Conservation (phyloP, 108 stramenopile genomes). For the Cyclotella cryptica region DNA sequence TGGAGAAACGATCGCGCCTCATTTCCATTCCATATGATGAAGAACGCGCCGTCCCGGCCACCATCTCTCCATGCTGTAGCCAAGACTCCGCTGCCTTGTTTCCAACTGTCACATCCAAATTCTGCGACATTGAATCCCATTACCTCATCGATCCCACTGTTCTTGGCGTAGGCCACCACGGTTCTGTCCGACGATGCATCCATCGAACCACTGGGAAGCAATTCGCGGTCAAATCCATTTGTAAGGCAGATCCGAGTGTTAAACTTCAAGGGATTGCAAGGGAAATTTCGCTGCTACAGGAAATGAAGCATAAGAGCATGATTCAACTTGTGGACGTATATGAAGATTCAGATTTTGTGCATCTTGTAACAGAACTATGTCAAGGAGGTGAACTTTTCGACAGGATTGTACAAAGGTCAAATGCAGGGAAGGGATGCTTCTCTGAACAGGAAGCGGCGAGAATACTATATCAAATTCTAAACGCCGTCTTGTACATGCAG, state of each 20-base stretch:
- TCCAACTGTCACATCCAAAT: slow-evolving; percentile 18
- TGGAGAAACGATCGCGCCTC: not conserved
- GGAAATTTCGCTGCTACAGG: slow-evolving; percentile 59
- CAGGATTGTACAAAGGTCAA: slow-evolving; percentile 64
- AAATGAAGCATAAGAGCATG: slow-evolving; percentile 77
- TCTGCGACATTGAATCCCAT: slow-evolving; percentile 34
- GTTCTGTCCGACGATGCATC: slow-evolving; percentile 43
- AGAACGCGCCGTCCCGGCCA: not conserved
- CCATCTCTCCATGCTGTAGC: slow-evolving; percentile 21
- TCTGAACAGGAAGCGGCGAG: slow-evolving; percentile 64
- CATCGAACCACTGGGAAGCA: slow-evolving; percentile 36
- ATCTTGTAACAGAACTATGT: slow-evolving; percentile 85
- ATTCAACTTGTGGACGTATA: slow-evolving; percentile 78
- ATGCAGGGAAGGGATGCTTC: slow-evolving; percentile 36
- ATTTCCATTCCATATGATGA: slow-evolving; percentile 7
- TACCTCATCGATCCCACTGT: slow-evolving; percentile 49
- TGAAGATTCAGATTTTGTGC: slow-evolving; percentile 71
- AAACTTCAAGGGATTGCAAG: slow-evolving; percentile 32
- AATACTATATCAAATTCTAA: slow-evolving; percentile 62
- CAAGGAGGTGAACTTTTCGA: slow-evolving; percentile 87
- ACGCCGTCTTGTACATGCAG: slow-evolving; percentile 80
- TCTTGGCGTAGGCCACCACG: slow-evolving; percentile 45
- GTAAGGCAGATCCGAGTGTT: slow-evolving; percentile 21
- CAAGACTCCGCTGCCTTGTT: not conserved
- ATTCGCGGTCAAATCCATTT: slow-evolving; percentile 49